These are phyloP conservation scores for Coemansia sp. DNA, from an alignment of 192 early-diverging fungal genomes.

Conservation along the genomic window DNA sequence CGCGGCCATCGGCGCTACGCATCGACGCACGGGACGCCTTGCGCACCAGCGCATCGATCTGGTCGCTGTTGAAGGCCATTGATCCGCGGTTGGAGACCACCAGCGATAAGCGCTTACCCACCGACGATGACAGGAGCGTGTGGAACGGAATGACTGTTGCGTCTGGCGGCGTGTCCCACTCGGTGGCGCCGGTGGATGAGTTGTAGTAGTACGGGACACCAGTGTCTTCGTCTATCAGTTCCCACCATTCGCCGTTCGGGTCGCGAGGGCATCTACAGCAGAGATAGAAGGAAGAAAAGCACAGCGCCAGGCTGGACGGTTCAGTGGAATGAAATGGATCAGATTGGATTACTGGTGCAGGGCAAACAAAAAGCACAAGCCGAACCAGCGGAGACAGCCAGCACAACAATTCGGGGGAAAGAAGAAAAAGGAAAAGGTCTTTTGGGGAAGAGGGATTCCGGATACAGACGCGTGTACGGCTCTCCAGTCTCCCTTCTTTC, in stretches of 20 bases:
- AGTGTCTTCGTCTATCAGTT: conserved; percentile 84
- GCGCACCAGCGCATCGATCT: conserved; percentile 30
- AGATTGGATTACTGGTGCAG: no score
- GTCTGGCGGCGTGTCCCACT: conserved; percentile 79
- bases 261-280: conserved; percentile 65
- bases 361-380: no score
- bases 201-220: conserved; percentile 94
- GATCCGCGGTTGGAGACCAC: conserved; percentile 56
- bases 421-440: not conserved
- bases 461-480: not conserved
- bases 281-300: not conserved
- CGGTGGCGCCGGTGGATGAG: conserved; percentile 79
- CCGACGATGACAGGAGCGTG: conserved; percentile 70
- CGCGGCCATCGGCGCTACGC: conserved; percentile 32
- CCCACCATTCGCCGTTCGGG: conserved; percentile 93
- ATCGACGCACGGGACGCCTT: conserved; percentile 43
- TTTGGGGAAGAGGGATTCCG: not conserved
- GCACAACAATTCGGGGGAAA: not conserved
- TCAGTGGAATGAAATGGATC: no score
- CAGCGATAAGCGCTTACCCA: conserved; percentile 77
- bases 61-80: conserved; percentile 41
- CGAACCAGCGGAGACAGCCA: no score
- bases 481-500: no score
- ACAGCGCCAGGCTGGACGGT: not conserved
- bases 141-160: conserved; percentile 75